Base-by-base conservation (phyloP, 768 basidiomycete genomes). In the Termitomyces titanicus region DNA sequence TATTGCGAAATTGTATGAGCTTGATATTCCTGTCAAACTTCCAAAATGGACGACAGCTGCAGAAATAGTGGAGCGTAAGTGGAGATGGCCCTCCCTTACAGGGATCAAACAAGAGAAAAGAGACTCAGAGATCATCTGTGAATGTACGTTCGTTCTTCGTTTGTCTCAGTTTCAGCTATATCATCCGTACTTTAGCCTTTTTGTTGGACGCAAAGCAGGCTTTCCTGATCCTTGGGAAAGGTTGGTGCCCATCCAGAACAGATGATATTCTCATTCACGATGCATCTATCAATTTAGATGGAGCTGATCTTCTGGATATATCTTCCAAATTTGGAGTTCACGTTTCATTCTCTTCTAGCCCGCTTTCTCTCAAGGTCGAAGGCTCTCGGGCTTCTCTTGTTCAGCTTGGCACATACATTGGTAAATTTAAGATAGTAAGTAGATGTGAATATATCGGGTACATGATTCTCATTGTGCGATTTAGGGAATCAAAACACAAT, bases 181-280 rank as follows among this genome's bases (percentile, higher is more conserved):
- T 43, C 51, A 35, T 33, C 33, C 55, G 18, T 29, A 54, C 24
- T 47, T 49, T 60, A 91, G 89, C 68, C 2, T 80, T 86, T 61
- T 68, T 77, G 31, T 69, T 92, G 54, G 77, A 74, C 17, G 77
- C 82, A 3, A 78, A 75, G 47, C 77, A 88, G 60, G 74, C 89
- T 6, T 89, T 91, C 64, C 64, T 91, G 29, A 74, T 91, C 29
- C 76, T 92, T 57, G 89, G 89, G 38, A 85, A 79, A 79, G 85
- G 89, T 87, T 37, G 17, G 48, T 24, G 5, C 24, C 13, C n/a
- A 17, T 35, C 48, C 1, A 24, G 42, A 35, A 35, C 20, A 22
- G 9, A 39, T 29, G 33, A 29, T 20, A 20, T 39, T 2, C 37
- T 31, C 17, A 60, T 22, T 24, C 53, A 53, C 29, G 11, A 59